Evolutionary conservation across 2,329 filamentous ascomycete species (phyloP), one percentile per base, ranked within the genome.

Genomic region (Sarocladiaceae sp.): DNA sequence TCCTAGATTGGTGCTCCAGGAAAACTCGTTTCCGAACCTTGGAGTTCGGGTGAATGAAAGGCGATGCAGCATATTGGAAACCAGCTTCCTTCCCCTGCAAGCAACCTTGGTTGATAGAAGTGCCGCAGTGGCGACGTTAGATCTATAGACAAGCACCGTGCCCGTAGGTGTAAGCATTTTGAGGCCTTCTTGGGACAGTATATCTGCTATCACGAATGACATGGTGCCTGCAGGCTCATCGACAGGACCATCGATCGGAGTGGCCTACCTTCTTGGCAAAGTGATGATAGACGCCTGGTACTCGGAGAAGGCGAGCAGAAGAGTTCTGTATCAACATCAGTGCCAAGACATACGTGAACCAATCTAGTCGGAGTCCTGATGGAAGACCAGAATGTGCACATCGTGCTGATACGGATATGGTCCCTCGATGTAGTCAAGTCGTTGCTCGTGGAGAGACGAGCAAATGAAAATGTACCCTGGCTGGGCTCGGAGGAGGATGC

Each of bases 201-300:
- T 33, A 33, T 33, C 31, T 33, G 31, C 31, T 33, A 33, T 33
- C 31, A 33, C 31, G 31, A 33, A 33, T 33, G 31, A 33, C 31
- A 33, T 33, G 31, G 16, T n/a, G 31, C 31, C 9, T 33, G 31
- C 31, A 33, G 31, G 31, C 31, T 33, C 31, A 33, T 33, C 31
- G 16, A 33, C 31, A 33, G 31, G 31, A 33, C 31, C 31, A 33
- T 16, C 31, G 31, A 33, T 33, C n/a, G 31, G 31, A 33, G 15
- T 33, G 31, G 31, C 31, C 31, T 33, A 33, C 31, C 31, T 33
- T 33, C 31, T 33, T 33, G 15, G 31, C 31, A 33, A 6, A 33
- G 31, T 33, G 31, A 33, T 15, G 9, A 33, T 16, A 33, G 31
- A 33, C 31, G 31, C 31, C 31, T 33, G 31, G 31, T 33, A 15